These are phyloP conservation scores for Boletales sp. DNA, from an alignment of 768 basidiomycete genomes.

Conservation along the genomic window DNA sequence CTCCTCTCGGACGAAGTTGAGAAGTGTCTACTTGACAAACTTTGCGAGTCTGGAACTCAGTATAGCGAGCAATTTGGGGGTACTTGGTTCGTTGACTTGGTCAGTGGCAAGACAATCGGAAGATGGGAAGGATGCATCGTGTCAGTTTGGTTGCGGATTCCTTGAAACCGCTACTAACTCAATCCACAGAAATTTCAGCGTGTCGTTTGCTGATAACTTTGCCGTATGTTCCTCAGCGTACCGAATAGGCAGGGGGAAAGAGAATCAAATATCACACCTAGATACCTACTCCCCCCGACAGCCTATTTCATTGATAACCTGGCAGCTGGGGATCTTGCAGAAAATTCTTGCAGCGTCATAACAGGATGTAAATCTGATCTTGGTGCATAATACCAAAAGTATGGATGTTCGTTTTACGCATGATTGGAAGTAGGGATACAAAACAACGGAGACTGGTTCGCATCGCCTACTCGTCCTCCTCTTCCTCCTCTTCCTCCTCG, in stretches of 20 bases:
- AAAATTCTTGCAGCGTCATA: slow-evolving; percentile 30
- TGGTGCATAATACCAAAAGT: slow-evolving; percentile 19
- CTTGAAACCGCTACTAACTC: background rate
- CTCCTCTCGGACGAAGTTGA: slow-evolving; percentile 77
- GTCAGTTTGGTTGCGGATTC: slow-evolving; percentile 41
- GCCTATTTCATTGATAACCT: slow-evolving; percentile 43
- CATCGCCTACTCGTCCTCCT: slow-evolving; percentile 53
- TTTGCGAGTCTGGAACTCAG: slow-evolving; percentile 63
- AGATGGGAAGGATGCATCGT: slow-evolving; percentile 77
- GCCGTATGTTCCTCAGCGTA: slow-evolving; percentile 58
- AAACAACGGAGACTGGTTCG: background rate
- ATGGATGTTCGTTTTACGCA: slow-evolving; percentile 15
- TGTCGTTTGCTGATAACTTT: slow-evolving; percentile 49
- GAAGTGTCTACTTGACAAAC: slow-evolving; percentile 60
- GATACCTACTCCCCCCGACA: slow-evolving; percentile 38
- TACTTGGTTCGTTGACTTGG: slow-evolving; percentile 76
- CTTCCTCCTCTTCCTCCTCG: slow-evolving; percentile 25
- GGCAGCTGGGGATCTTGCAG: slow-evolving; percentile 52
- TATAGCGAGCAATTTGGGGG: slow-evolving; percentile 49
- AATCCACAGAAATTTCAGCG: slow-evolving; percentile 56
- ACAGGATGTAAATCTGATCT: slow-evolving; percentile 2
- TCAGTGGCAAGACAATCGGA: slow-evolving; percentile 60
- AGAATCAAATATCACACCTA: slow-evolving; percentile 38
- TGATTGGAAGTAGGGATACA: background rate
- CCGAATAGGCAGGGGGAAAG: slow-evolving; percentile 41